Evolutionary conservation across 1,284 basidiomycete species (phyloP).

Genomic region (Pyrrhoderma lamaoense): DNA sequence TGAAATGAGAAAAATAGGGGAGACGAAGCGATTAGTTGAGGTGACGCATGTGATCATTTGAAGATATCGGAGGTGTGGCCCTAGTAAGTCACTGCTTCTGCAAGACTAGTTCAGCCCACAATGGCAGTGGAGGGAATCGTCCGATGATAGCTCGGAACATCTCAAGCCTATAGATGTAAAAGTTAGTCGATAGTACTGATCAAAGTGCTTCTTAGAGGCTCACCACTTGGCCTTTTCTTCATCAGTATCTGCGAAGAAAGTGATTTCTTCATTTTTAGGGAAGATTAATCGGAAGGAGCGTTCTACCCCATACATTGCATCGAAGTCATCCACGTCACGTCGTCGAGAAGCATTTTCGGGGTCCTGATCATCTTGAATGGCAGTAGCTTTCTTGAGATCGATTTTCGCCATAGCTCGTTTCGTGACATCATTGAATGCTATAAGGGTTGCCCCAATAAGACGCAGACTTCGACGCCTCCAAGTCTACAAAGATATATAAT

Average conservation of each 20-base stretch:
- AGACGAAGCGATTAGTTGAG: not conserved
- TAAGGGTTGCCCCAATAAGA: constrained; percentile 78
- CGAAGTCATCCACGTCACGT: constrained; percentile 52
- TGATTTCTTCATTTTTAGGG: constrained; percentile 71
- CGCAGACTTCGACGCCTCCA: constrained; percentile 86
- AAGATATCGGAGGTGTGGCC: too few species aligned
- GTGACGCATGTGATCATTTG: not conserved
- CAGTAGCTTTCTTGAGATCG: constrained; percentile 78
- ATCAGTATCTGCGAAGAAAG: constrained; percentile 89
- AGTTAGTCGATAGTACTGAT: constrained; percentile 8
- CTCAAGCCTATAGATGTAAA: constrained; percentile 54
- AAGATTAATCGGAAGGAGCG: constrained; percentile 86
- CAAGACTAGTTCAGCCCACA: constrained; percentile 87
- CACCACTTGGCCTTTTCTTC: constrained; percentile 85
- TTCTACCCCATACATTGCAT: constrained; percentile 69
- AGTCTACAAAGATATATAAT: constrained; percentile 40
- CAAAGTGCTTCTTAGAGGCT: constrained; percentile 26
- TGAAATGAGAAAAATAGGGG: constrained; percentile 1
- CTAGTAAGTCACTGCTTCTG: constrained; percentile 42
- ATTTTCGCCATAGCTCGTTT: constrained; percentile 87
- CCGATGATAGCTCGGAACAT: constrained; percentile 76
- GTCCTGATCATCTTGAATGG: constrained; percentile 71
- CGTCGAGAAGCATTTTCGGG: constrained; percentile 31
- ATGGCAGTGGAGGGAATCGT: constrained; percentile 79
- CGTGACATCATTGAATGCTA: constrained; percentile 93